phyloP scores from a whole-genome alignment of 495 filamentous ascomycete species.

The Xylaria nigripes region DNA sequence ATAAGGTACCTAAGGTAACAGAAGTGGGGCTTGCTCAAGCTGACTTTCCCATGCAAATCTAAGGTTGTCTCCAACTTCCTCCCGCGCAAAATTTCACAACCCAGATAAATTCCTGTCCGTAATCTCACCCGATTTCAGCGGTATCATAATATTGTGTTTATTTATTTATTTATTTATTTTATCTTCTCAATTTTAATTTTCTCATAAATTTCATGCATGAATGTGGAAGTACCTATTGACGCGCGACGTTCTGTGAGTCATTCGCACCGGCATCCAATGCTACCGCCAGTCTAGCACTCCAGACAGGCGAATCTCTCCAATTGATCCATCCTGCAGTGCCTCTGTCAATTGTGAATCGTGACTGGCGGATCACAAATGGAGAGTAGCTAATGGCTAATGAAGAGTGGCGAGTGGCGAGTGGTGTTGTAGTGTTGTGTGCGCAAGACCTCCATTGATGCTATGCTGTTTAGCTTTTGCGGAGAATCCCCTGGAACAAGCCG shows the following conservation, averaged over 20 bases:
- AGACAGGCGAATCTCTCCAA: not conserved
- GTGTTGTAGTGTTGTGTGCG: not conserved
- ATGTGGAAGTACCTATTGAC: constrained; percentile 3
- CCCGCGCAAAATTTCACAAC: not conserved
- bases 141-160: too few relatives aligned
- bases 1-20: too few relatives aligned
- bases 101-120: not conserved
- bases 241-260: constrained; percentile 10
- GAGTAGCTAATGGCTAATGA: not conserved
- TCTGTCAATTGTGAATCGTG: not conserved
- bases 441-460: not conserved
- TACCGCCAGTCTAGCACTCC: not conserved
- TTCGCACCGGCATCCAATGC: constrained; percentile 5
- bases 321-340: not conserved
- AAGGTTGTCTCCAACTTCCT: not conserved
- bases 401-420: not conserved
- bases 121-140: too few relatives aligned
- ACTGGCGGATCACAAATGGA: not conserved
- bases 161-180: too few relatives aligned
- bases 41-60: not conserved
- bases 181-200: too few relatives aligned
- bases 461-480: not conserved
- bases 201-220: not conserved
- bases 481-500: not conserved
- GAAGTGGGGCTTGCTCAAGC: not conserved